phyloP scores from a whole-genome alignment of 2,329 filamentous ascomycete genomes.

The Diplodia mutila region DNA sequence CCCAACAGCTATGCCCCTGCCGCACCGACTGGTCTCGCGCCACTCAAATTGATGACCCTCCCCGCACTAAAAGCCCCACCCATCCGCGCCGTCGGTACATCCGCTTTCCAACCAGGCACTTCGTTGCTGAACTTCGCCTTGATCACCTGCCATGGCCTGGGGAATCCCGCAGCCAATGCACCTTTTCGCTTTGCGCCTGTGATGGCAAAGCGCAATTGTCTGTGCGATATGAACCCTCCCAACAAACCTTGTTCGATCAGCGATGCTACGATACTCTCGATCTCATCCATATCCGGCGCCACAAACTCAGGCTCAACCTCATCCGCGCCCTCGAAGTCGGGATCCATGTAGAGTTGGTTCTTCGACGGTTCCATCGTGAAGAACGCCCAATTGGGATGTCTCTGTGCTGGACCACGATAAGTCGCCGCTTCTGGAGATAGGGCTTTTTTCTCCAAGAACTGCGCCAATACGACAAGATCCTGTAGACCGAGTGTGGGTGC shows the following conservation, averaged over 20 bases:
- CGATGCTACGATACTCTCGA: conserved; percentile 78
- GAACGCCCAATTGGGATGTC: conserved; percentile 49
- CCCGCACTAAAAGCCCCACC: conserved; percentile 46
- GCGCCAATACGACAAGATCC: conserved; percentile 65
- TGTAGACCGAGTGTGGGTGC: conserved; percentile 74
- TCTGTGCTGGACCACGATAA: conserved; percentile 40
- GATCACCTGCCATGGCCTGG: conserved; percentile 71
- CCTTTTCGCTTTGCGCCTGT: conserved; percentile 66
- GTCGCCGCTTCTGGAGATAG: conserved; percentile 37
- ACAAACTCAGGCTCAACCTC: conserved; percentile 31
- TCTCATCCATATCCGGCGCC: conserved; percentile 60
- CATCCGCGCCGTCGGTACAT: conserved; percentile 31
- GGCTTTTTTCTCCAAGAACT: conserved; percentile 64
- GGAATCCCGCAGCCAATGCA: conserved; percentile 73
- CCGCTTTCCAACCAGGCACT: conserved; percentile 75
- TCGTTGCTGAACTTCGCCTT: conserved; percentile 57
- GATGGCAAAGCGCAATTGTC: conserved; percentile 77
- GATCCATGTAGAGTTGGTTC: conserved; percentile 45
- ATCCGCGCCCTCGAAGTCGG: conserved; percentile 49
- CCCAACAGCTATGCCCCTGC: conserved; percentile 3
- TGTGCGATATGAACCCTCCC: conserved; percentile 81
- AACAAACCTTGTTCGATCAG: conserved; percentile 80
- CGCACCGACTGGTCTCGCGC: conserved; percentile 52
- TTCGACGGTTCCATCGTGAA: conserved; percentile 56
- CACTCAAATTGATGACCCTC: conserved; percentile 61